Evolutionary conservation across 1,284 basidiomycete species (phyloP).

Genomic region (Mrakiaceae sp.): DNA sequence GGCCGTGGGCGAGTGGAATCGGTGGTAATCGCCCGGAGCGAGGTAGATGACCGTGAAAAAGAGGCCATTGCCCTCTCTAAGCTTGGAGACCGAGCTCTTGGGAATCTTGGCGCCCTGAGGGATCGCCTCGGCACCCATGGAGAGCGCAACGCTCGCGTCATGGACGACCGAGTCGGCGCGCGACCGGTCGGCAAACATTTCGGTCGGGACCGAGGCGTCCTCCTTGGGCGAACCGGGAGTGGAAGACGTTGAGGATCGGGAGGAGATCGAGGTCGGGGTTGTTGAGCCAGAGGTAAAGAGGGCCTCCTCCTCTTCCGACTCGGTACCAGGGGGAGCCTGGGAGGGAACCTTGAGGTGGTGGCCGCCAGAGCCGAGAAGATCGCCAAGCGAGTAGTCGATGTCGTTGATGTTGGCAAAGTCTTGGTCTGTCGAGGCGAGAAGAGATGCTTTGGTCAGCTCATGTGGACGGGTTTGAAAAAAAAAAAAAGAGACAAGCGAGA

Average conservation of each 20-base stretch:
- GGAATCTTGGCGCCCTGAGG: conserved; percentile 22
- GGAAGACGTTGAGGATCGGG: neutral
- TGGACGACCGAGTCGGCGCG: conserved; percentile 31
- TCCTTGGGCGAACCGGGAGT: conserved; percentile 17
- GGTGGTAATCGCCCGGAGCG: conserved; percentile 95
- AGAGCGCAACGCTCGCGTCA: conserved; percentile 28
- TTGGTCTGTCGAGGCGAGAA: conserved; percentile 46
- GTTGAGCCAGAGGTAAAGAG: neutral
- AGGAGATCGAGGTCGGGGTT: neutral
- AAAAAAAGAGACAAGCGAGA: neutral
- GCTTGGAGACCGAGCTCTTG: conserved; percentile 49
- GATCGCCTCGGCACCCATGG: conserved; percentile 22
- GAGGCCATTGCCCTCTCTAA: conserved; percentile 61
- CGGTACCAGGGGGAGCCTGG: conserved; percentile 20
- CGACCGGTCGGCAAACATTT: conserved; percentile 12
- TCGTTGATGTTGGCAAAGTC: conserved; percentile 96
- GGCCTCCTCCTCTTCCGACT: conserved; percentile 19
- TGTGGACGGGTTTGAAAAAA: too few species aligned
- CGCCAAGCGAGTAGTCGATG: conserved; percentile 83
- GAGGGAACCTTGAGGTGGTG: conserved; percentile 9
- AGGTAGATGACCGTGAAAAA: conserved; percentile 95
- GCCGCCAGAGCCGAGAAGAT: conserved; percentile 50
- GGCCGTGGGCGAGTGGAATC: conserved; percentile 88
- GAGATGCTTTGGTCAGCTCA: too few species aligned
- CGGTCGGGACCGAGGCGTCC: conserved; percentile 27